Evolutionary conservation across 441 rosid genomes (phyloP).

Genomic region (Mallotus repandus): DNA sequence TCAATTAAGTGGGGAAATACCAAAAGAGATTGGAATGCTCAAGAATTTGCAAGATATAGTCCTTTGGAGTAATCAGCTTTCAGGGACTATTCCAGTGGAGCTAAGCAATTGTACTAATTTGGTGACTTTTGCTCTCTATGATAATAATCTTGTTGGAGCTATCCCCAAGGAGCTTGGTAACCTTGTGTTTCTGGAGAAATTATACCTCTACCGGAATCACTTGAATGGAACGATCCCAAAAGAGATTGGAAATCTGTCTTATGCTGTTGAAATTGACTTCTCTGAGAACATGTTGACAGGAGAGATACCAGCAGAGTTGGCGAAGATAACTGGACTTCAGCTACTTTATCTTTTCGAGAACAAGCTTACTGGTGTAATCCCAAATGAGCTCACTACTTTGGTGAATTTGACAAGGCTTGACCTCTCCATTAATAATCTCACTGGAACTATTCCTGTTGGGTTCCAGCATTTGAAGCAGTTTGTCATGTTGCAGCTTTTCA

Average conservation of each 20-base stretch:
- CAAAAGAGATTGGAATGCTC: conserved; percentile 74
- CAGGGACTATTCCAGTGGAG: conserved; percentile 73
- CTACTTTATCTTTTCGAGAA: conserved; percentile 83
- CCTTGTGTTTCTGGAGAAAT: conserved; percentile 42
- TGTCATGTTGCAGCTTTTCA: conserved; percentile 75
- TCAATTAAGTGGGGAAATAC: conserved; percentile 58
- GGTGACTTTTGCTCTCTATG: conserved; percentile 66
- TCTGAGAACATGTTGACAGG: conserved; percentile 76
- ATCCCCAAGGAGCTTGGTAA: conserved; percentile 71
- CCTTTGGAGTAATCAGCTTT: conserved; percentile 72
- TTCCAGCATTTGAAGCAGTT: conserved; percentile 64
- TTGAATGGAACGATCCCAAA: conserved; percentile 79
- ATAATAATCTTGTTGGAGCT: conserved; percentile 65
- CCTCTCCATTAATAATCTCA: conserved; percentile 74
- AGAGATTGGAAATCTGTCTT: conserved; percentile 74
- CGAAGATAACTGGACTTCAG: conserved; percentile 51
- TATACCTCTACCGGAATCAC: conserved; percentile 71
- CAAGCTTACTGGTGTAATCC: conserved; percentile 65
- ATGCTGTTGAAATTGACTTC: conserved; percentile 69
- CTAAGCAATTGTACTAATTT: conserved; percentile 67
- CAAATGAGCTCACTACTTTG: conserved; percentile 59
- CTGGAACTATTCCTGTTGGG: conserved; percentile 72
- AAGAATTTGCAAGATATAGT: conserved; percentile 56
- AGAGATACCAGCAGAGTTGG: conserved; percentile 69
- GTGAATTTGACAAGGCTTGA: conserved; percentile 77